Percentiles rank a stretch among this genome's conserved stretches.
phyloP scores from a whole-genome alignment of 2,329 filamentous ascomycete genomes.

The Mycogone perniciosa region DNA sequence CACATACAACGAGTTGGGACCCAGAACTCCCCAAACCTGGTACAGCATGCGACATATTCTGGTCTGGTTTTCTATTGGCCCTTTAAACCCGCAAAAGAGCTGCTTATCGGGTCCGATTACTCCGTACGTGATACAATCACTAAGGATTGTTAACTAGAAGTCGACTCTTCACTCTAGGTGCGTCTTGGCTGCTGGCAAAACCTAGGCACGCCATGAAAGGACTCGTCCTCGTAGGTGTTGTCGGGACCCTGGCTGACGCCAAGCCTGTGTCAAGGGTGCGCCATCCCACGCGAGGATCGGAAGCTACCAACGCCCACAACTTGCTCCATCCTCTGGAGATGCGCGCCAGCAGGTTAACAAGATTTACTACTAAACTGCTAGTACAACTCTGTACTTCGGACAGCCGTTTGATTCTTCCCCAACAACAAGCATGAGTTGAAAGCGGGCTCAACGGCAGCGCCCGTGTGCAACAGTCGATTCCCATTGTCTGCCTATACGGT shows the following conservation, averaged over 20 bases:
- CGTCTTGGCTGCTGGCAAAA: too few relatives aligned
- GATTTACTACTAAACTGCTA: too few relatives aligned
- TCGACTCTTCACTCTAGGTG: too few relatives aligned
- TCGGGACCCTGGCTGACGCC: conserved; percentile 2
- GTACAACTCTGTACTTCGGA: too few relatives aligned
- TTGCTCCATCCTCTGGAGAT: conserved; percentile 1
- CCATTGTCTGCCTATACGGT: too few relatives aligned
- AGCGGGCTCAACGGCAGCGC: too few relatives aligned
- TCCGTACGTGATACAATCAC: neutral
- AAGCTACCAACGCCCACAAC: conserved; percentile 15
- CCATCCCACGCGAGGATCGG: conserved; percentile 17
- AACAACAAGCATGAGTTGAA: too few relatives aligned
- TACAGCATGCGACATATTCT: neutral
- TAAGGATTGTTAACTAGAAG: too few relatives aligned
- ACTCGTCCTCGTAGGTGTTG: neutral
- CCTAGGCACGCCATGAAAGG: neutral
- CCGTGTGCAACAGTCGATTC: too few relatives aligned
- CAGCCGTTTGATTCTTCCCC: too few relatives aligned
- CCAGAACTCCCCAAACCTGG: neutral
- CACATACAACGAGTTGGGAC: neutral
- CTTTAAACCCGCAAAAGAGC: too few relatives aligned
- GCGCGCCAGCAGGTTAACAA: too few relatives aligned
- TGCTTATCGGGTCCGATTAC: neutral
- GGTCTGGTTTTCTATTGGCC: neutral
- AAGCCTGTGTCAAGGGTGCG: conserved; percentile 7